Base-by-base conservation (phyloP, 768 basidiomycete species). In the Coprinopsis marcescibilis region DNA sequence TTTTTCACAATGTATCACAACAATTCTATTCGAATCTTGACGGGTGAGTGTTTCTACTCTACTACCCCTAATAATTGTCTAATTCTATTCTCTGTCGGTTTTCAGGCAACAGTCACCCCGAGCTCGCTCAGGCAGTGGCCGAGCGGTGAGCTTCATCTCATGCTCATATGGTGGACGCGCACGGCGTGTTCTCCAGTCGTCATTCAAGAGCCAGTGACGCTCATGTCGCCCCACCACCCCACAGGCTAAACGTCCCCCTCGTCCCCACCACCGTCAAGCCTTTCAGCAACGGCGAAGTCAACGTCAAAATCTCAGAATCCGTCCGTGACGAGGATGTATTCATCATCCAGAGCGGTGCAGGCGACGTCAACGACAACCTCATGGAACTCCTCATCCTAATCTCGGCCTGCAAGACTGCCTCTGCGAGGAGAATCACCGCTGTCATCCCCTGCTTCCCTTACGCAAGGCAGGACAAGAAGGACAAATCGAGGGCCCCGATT, bases 321-420 rank as follows among this genome's bases (percentile, higher is more conserved):
- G 85, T 99, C 36, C 85, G 96, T 37, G 95, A 98, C 66, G 93
- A 93, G 68, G 96, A 99, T 65, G 92, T 97, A 21, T 99, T 97
- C 74, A 96, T 99, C 73, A 80, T 99, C 64, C 96, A 99, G 70
- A 85, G 89, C 12, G 85, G 86, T 24, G 88, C 81, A 67, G 70
- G 72, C 63, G 91, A 93, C 59, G 91, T 92, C 62, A 95, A 96
- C 65, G 94, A 96, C 68, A 85, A 91, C 65, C 73, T 98, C 54
- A 95, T 99, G 92, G 96, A 99, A 64, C 89, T 99, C 53, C 87
- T 98, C 63, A 90, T 99, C 62, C 84, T 99, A 69, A 92, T 96
- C 58, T 97, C 95, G 46, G 94, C 95, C 1, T 97, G 95, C 76
- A 95, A 90, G 67, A 96, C 90, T 3, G 89, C 94, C 6, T 94